phyloP scores from a whole-genome alignment of 2,329 filamentous ascomycete species.

The Keithomyces neogunnii region DNA sequence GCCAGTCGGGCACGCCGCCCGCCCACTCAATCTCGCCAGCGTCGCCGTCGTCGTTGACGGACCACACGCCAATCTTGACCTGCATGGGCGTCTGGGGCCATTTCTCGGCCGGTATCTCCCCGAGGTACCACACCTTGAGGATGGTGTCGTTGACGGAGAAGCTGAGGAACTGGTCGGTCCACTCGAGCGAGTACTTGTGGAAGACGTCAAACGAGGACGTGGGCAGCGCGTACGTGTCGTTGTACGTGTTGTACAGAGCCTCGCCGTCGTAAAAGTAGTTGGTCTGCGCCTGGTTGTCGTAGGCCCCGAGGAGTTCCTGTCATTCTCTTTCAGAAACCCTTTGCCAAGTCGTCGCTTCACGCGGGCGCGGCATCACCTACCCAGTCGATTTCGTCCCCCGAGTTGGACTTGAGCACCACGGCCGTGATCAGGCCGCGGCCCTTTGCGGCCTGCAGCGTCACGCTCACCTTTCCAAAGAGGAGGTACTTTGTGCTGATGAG shows the following conservation, averaged over 20 bases:
- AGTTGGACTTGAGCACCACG: constrained; percentile 67
- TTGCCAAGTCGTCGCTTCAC: background rate
- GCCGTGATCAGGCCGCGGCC: constrained; percentile 71
- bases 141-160: constrained; percentile 49
- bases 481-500: constrained; percentile 69
- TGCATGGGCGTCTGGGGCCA: constrained; percentile 66
- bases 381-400: constrained; percentile 62
- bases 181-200: constrained; percentile 62
- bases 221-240: constrained; percentile 37
- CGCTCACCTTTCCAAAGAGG: constrained; percentile 72
- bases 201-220: constrained; percentile 29
- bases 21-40: constrained; percentile 61
- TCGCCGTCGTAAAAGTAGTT: constrained; percentile 71
- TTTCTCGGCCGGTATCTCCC: constrained; percentile 35
- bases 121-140: constrained; percentile 25
- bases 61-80: constrained; percentile 53
- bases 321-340: background rate
- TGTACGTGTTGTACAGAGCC: constrained; percentile 43
- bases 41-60: constrained; percentile 38
- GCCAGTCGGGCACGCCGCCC: constrained; percentile 40
- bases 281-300: constrained; percentile 54
- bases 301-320: constrained; percentile 21
- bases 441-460: constrained; percentile 59
- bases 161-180: constrained; percentile 48
- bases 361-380: constrained; percentile 7